Conservation (phyloP, 1,284 basidiomycete genomes). For the Rhodofomes roseus region DNA sequence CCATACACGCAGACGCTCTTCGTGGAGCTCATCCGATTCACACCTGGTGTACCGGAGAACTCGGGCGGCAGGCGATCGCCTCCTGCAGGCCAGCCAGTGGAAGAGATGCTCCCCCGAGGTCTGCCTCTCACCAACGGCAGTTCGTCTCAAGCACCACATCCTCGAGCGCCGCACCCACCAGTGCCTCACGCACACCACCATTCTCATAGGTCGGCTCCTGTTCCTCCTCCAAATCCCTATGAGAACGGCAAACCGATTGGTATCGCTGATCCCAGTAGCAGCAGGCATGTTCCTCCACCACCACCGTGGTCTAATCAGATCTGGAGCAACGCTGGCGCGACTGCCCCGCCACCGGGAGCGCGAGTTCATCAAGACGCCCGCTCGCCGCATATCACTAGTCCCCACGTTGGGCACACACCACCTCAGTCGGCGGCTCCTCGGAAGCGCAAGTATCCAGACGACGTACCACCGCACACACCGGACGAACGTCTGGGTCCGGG, state of each 20-base stretch:
- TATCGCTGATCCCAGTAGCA: conserved; percentile 23
- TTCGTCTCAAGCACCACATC: conserved; percentile 22
- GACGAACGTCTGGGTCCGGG: conserved; percentile 14
- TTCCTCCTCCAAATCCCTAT: conserved; percentile 30
- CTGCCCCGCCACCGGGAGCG: conserved; percentile 25
- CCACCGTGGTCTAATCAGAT: conserved; percentile 68
- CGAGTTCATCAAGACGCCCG: conserved; percentile 18
- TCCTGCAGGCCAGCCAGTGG: conserved; percentile 6
- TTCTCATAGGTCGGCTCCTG: conserved; percentile 12
- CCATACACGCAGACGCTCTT: conserved; percentile 68
- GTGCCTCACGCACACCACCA: conserved; percentile 28
- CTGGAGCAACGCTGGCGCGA: conserved; percentile 31
- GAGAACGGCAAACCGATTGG: conserved; percentile 24
- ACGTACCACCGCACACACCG: conserved; percentile 24
- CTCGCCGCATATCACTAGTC: conserved; percentile 14
- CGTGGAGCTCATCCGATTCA: conserved; percentile 68
- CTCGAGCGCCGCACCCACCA: conserved; percentile 12
- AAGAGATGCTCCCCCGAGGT: neutral
- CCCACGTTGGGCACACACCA: conserved; percentile 9
- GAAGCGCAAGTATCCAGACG: conserved; percentile 44
- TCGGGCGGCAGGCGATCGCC: conserved; percentile 9
- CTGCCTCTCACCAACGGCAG: conserved; percentile 25
- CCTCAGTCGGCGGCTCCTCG: conserved; percentile 25
- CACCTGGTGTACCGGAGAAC: conserved; percentile 43
- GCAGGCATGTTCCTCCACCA: conserved; percentile 44